phyloP scores from a whole-genome alignment of 1,139 yeast genomes.

The Hemisphaericaspora xylofermentans region DNA sequence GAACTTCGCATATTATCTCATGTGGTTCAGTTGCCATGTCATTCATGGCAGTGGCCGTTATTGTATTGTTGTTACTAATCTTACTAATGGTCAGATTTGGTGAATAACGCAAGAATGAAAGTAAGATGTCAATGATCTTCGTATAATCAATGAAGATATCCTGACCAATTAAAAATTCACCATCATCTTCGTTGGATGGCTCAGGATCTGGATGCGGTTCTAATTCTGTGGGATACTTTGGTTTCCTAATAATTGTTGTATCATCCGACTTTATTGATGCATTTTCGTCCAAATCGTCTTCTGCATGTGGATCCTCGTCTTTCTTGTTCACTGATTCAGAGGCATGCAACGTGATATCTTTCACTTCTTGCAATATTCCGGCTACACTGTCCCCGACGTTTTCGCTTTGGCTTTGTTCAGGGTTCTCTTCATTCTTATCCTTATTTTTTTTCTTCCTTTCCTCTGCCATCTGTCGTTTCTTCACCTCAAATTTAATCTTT shows the following conservation, averaged over 20 bases:
- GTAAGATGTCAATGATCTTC: conserved; percentile 73
- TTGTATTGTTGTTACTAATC: neutral
- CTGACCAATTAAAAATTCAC: conserved; percentile 70
- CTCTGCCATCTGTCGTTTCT: conserved; percentile 28
- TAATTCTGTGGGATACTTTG: neutral
- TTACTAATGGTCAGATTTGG: conserved; percentile 16
- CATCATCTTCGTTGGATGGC: conserved; percentile 15
- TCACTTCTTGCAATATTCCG: neutral
- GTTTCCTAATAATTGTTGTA: conserved; percentile 19
- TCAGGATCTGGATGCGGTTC: conserved; percentile 1
- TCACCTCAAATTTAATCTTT: conserved; percentile 58
- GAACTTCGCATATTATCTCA: conserved; percentile 69
- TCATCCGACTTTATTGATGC: conserved; percentile 26
- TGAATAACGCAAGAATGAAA: conserved; percentile 66
- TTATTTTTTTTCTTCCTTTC: conserved; percentile 14
- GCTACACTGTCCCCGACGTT: conserved; percentile 3
- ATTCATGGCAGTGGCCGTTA: conserved; percentile 18
- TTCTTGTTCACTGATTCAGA: neutral
- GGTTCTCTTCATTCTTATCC: conserved; percentile 4
- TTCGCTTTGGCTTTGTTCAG: conserved; percentile 10
- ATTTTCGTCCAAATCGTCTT: conserved; percentile 16
- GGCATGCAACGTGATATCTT: neutral
- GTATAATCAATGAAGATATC: conserved; percentile 82
- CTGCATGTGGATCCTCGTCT: conserved; percentile 2
- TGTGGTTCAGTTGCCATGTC: conserved; percentile 39